Conservation (phyloP, 371 early-diverging fungal species). For the Apophysomyces sp. region DNA sequence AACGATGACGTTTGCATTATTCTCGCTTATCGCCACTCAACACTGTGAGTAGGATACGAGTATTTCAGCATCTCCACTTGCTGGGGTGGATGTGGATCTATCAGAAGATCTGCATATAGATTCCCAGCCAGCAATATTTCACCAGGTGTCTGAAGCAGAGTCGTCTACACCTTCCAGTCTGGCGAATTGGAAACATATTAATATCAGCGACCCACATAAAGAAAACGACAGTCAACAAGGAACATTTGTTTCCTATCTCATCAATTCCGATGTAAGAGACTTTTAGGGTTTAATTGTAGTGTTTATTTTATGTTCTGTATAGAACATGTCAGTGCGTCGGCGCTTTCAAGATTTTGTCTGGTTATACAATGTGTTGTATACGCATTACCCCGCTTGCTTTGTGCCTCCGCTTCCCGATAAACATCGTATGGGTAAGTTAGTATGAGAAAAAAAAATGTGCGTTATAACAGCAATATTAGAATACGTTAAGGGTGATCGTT, state of each 20-base stretch:
- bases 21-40: not conserved
- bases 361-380: constrained; percentile 74
- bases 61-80: not conserved
- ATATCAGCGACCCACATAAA: constrained; percentile 79
- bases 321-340: constrained; percentile 61
- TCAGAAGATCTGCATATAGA: not conserved
- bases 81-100: not conserved
- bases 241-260: constrained; percentile 83
- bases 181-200: constrained; percentile 21
- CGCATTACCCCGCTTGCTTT: constrained; percentile 79
- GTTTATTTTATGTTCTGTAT: not conserved
- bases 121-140: not conserved
- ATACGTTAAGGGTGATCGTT: constrained; percentile 94
- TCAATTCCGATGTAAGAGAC: constrained; percentile 65
- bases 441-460: not conserved
- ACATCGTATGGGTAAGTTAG: constrained; percentile 76
- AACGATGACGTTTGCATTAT: not conserved
- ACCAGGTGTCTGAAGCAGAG: not conserved
- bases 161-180: not conserved
- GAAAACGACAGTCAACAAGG: constrained; percentile 82
- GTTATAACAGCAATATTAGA: constrained; percentile 42
- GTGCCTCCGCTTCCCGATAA: constrained; percentile 93
- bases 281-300: not conserved
- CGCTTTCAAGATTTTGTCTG: constrained; percentile 95
- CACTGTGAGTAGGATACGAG: not conserved